Percentiles rank a stretch among this genome's conserved stretches.
Evolutionary conservation across 225 moss, liverwort and hornwort species (phyloP).

Genomic region (Marchantia paleacea): DNA sequence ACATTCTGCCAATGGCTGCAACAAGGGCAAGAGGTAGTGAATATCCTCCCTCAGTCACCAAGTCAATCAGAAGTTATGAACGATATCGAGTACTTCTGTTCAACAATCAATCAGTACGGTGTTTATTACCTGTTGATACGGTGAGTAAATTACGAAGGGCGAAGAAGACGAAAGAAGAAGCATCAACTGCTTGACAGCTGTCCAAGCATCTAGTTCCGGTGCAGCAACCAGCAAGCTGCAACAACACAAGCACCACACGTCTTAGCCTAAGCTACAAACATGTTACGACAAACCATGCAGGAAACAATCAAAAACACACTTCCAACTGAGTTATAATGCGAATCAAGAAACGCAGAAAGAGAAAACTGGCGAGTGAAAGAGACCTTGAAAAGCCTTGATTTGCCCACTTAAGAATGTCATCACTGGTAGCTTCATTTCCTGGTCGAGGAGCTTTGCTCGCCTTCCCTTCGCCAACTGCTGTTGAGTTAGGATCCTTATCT

Average conservation of each 20-base stretch:
- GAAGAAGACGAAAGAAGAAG: conserved; percentile 84
- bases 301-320: background rate
- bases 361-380: background rate
- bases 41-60: background rate
- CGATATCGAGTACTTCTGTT: background rate
- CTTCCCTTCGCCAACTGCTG: conserved; percentile 18
- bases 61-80: background rate
- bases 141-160: conserved; percentile 91
- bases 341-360: background rate
- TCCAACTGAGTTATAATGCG: background rate
- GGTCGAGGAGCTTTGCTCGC: conserved; percentile 29
- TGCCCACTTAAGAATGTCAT: conserved; percentile 66
- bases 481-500: conserved; percentile 6
- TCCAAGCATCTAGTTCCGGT: conserved; percentile 79
- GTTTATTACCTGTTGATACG: conserved; percentile 69
- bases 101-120: background rate
- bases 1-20: conserved; percentile 94
- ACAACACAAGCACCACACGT: background rate
- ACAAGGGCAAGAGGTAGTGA: background rate
- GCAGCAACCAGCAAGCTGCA: conserved; percentile 88
- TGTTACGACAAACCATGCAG: background rate
- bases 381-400: conserved; percentile 87
- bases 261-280: background rate
- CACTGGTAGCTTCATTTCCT: conserved; percentile 36
- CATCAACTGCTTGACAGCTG: conserved; percentile 66